phyloP scores from a whole-genome alignment of 345 rosid species.

The Rhodamnia rubescens region DNA sequence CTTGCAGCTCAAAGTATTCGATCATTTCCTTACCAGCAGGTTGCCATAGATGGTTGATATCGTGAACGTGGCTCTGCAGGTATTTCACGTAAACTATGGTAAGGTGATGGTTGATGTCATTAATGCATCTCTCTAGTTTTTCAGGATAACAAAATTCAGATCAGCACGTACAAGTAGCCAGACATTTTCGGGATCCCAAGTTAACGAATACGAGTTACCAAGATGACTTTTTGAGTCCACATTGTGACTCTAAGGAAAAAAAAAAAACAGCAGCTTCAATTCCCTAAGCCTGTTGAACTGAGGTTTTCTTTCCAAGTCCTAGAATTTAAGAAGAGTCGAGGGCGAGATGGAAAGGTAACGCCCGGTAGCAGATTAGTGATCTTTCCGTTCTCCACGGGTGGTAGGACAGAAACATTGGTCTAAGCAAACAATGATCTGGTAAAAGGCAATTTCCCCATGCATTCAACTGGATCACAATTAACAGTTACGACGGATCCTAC shows the following conservation, averaged over 20 bases:
- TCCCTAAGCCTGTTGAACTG: neutral
- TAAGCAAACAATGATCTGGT: neutral
- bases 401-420: neutral
- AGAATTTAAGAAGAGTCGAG: neutral
- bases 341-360: neutral
- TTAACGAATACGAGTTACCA: neutral
- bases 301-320: neutral
- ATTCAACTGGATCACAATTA: neutral
- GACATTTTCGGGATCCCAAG: neutral
- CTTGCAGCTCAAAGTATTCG: constrained; percentile 45
- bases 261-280: neutral
- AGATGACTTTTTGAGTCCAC: neutral
- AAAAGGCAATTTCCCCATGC: neutral
- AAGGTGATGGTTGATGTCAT: neutral
- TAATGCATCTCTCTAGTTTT: neutral
- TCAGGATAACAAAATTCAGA: neutral
- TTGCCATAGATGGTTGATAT: constrained; percentile 44
- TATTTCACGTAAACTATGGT: neutral
- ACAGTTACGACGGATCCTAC: neutral
- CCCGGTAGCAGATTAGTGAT: neutral
- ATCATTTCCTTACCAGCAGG: constrained; percentile 30
- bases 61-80: constrained; percentile 30
- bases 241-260: neutral
- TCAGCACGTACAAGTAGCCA: neutral
- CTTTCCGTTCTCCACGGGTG: neutral